Evolutionary conservation across 352 stramenopile genomes (phyloP), one percentile per base, ranked within the genome.

Genomic region (Phytophthora boehmeriae): DNA sequence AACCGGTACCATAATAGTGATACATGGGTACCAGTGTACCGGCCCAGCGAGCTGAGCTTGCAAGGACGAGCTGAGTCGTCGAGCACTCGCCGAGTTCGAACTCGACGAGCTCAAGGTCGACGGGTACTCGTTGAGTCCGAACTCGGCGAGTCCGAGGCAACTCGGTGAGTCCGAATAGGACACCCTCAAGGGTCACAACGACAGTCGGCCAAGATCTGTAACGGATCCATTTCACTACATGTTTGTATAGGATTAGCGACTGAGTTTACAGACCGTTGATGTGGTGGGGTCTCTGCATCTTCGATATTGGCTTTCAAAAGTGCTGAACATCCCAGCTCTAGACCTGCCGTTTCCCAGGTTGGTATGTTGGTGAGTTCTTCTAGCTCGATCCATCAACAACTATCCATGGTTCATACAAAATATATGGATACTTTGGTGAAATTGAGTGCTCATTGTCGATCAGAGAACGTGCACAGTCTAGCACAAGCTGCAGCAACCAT

Each of bases 191-290:
- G 20, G 34, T 3, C 35, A 55, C 16, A 14, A 2, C 44, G 22
- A 32, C 13, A 30, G 44, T 36, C 20, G 48, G 48, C 2, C n/a
- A n/a, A n/a, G n/a, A n/a, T n/a, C n/a, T n/a, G n/a, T n/a, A n/a
- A n/a, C n/a, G n/a, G n/a, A n/a, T n/a, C n/a, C n/a, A n/a, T n/a
- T n/a, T n/a, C n/a, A n/a, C n/a, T n/a, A n/a, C n/a, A n/a, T n/a
- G n/a, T n/a, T n/a, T n/a, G n/a, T n/a, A n/a, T n/a, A n/a, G 48
- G 48, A 1, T 34, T 55, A 10, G 35, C 35, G 13, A 13, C 48
- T 17, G 35, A 55, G 14, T 55, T 55, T 27, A 35, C 48, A 1
- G 48, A 55, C 23, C 48, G 44, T 2, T 55, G 35, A 55, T 8
- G 8, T 8, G 4, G 10, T 8, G 10, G 46, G 27, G 27, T 53